Evolutionary conservation across 1,284 basidiomycete genomes (phyloP), one percentile per base, ranked within the genome.

Genomic region (Volvariella volvacea): DNA sequence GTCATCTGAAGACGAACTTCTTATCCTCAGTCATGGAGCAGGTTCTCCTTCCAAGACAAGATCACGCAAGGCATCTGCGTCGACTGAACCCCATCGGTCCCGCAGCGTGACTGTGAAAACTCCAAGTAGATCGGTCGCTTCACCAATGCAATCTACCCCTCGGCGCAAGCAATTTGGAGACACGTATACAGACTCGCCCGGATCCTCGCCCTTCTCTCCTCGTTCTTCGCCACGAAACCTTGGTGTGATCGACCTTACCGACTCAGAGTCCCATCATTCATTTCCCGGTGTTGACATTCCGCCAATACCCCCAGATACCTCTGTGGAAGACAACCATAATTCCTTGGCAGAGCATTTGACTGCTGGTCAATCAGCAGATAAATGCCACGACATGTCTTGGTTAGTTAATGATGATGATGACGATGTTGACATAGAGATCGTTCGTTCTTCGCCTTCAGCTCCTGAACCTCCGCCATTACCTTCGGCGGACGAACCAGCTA

Each of bases 321-420:
- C n/a, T 15, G 19, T 15, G 7, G 14, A 36, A 4, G 34, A 36
- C 30, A 31, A 31, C 30, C 9, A 9, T 9, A n/a, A 31, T 9
- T 31, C 30, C 30, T 9, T 20, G n/a, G 8, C 6, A 15, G 6
- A 6, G 34, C n/a, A 36, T 6, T 6, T 7, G 8, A 20, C 34
- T 20, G 6, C 14, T 7, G n/a, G n/a, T 39, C 31, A 20, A 44
- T 36, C 40, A 47, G 38, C 43, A 16, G 19, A 46, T 28, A 43
- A 47, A 16, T 53, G 60, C 20, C 53, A 64, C 28, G 67, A 67
- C 50, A 78, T 84, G 62, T 70, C 75, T 2, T 85, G 83, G 82
- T 64, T 85, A 17, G 60, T 85, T 9, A 78, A 79, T 41, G 25
- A 28, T 28, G 79, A 78, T 36, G 80, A 80, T 40, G 76, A 80